phyloP scores from a whole-genome alignment of 345 rosid species.

The Bruguiera gymnorhiza region DNA sequence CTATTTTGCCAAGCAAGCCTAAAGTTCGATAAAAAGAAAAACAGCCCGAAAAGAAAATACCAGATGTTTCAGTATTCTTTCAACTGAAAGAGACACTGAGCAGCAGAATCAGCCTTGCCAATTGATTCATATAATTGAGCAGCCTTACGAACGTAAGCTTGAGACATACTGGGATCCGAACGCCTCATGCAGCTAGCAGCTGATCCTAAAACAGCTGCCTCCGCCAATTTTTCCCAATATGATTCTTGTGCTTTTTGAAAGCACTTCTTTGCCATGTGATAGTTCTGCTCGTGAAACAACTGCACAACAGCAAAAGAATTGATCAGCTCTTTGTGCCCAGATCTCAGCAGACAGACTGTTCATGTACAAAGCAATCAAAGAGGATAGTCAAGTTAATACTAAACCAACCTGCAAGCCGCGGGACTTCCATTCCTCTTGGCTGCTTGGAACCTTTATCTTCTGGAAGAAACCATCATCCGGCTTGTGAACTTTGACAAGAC shows the following conservation, averaged over 20 bases:
- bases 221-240: conserved; percentile 39
- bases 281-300: conserved; percentile 42
- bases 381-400: background rate
- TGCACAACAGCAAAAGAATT: conserved; percentile 17
- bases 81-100: conserved; percentile 37
- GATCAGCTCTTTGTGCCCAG: no score
- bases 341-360: no score
- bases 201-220: conserved; percentile 42
- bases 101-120: conserved; percentile 44
- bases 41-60: conserved; percentile 6
- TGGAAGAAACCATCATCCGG: conserved; percentile 37
- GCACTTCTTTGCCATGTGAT: conserved; percentile 46
- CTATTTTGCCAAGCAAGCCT: no score
- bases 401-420: conserved; percentile 40
- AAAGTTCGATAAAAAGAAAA: no score
- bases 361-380: no score
- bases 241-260: conserved; percentile 45
- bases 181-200: conserved; percentile 35
- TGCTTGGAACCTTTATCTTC: conserved; percentile 45
- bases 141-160: conserved; percentile 24
- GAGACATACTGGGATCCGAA: conserved; percentile 24
- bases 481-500: conserved; percentile 34
- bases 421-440: conserved; percentile 45
- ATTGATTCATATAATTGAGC: conserved; percentile 44
- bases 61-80: conserved; percentile 42